These are phyloP conservation scores for Xerocomellus chrysenteron DNA, from an alignment of 768 basidiomycete genomes.

Conservation along the genomic window DNA sequence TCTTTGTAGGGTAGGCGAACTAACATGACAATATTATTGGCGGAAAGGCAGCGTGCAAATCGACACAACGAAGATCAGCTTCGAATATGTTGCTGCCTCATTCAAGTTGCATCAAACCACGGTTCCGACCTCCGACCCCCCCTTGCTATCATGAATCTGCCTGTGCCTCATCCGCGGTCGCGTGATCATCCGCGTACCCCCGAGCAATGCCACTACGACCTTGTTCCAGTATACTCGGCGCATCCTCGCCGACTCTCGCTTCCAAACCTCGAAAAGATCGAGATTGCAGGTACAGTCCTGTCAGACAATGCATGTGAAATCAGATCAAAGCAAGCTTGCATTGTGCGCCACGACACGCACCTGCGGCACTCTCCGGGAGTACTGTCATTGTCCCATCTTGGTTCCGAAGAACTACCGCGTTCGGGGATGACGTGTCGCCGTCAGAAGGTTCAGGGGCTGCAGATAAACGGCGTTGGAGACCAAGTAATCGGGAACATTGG, in stretches of 20 bases:
- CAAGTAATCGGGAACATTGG: background rate
- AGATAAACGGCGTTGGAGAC: constrained; percentile 1
- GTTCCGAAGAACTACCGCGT: constrained; percentile 59
- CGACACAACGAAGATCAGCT: background rate
- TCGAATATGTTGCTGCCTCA: background rate
- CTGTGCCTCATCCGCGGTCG: background rate
- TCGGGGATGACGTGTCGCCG: constrained; percentile 28
- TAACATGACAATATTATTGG: background rate
- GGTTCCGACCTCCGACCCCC: no score
- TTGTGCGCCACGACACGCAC: constrained; percentile 38
- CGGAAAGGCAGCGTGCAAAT: background rate
- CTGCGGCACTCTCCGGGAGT: constrained; percentile 67
- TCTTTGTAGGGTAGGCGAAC: background rate
- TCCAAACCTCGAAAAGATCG: constrained; percentile 85
- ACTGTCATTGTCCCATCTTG: constrained; percentile 58
- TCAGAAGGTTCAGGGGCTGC: constrained; percentile 13
- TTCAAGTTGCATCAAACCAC: background rate
- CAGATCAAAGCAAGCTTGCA: constrained; percentile 1
- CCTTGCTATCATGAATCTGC: no score
- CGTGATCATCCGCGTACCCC: constrained; percentile 67
- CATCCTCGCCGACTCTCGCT: constrained; percentile 69
- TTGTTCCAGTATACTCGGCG: constrained; percentile 80
- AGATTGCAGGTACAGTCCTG: constrained; percentile 69
- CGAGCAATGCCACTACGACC: constrained; percentile 88
- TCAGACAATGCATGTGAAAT: constrained; percentile 8